Evolutionary conservation across 176 grass and related monocot species (phyloP).

Genomic region (Melocanna baccifera): DNA sequence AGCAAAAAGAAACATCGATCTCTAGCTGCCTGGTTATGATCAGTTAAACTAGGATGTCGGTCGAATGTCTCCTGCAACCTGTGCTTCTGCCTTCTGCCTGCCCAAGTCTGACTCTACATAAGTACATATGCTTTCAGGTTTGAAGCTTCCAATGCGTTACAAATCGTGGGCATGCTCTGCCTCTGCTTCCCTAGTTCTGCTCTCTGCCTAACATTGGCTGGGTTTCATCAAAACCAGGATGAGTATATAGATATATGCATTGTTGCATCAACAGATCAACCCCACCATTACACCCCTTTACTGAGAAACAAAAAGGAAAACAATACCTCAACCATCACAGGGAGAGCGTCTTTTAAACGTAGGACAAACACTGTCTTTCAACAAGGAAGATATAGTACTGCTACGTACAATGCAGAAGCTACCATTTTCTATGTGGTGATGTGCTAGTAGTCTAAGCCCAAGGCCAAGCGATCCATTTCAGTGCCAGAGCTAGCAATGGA

Average conservation of each 20-base stretch:
- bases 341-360: neutral
- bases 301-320: neutral
- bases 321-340: neutral
- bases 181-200: neutral
- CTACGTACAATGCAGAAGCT: neutral
- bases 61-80: neutral
- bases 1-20: neutral
- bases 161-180: neutral
- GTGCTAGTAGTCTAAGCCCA: neutral
- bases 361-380: neutral
- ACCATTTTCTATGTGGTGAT: neutral
- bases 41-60: conserved; percentile 15
- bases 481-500: neutral
- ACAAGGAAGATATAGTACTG: neutral
- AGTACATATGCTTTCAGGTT: neutral
- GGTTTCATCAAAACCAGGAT: neutral
- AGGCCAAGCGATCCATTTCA: neutral
- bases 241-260: neutral
- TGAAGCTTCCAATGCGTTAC: neutral
- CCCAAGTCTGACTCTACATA: neutral
- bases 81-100: neutral
- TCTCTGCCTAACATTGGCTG: neutral
- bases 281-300: neutral
- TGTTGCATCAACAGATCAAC: neutral
- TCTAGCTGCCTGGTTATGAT: neutral